Base-by-base conservation (phyloP, 1,284 basidiomycete genomes). In the Cryptococcus jaspeensis region DNA sequence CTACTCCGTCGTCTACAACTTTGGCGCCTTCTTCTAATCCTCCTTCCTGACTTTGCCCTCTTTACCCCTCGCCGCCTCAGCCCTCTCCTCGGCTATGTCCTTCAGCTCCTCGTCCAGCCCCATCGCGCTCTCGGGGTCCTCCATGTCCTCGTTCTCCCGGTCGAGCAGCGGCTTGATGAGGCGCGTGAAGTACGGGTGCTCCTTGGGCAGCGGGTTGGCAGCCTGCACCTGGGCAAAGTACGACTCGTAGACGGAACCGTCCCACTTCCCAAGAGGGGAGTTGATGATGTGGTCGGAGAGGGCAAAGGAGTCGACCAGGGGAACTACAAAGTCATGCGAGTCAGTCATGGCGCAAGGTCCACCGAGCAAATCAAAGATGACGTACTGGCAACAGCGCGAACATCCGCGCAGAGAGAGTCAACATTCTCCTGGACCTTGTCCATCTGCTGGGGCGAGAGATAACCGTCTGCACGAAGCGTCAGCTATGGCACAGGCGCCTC, bases 261-360 rank as follows among this genome's bases (percentile, higher is more conserved):
- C 78, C 66, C 76, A 80, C 56, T 76, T 73, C 39, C 80, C 83
- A 36, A 84, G 78, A 25, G 83, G 82, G 47, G 81, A 81, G 74
- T 84, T 84, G 75, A 84, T 75, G 56, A 83, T 79, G 73, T 83
- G 82, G 71, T 84, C 82, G 44, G 77, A 77, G 36, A 81, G 77
- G 13, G 79, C 78, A 65, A 84, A 84, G 37, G 80, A 73, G 72
- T 84, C 82, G 58, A 82, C 71, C 39, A 83, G 73, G 11, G 81
- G 80, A 41, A 81, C 78, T 74, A 42, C 5, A 37, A 42, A 47
- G 23, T n/a, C n/a, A n/a, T 20, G 28, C 13, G 35, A 40, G 11
- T 42, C 22, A 35, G 48, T 44, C 40, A 47, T 8, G n/a, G 37
- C n/a, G n/a, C n/a, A 36, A 51, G 43, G 41, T 45, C 8, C 44